Evolutionary conservation across 768 basidiomycete genomes (phyloP), one percentile per base, ranked within the genome.

Genomic region (Termitomyces sp.): DNA sequence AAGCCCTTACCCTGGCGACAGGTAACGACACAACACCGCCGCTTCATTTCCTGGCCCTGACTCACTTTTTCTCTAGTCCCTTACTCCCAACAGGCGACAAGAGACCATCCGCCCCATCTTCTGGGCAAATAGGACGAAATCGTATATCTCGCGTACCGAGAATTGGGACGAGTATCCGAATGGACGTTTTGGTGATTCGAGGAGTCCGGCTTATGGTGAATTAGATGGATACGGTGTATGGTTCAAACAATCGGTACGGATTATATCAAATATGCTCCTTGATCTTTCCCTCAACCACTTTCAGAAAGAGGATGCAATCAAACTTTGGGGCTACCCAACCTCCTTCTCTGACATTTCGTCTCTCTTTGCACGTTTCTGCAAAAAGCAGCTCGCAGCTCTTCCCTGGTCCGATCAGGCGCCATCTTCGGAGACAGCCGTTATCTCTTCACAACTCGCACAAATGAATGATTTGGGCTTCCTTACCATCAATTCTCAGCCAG

Each of bases 141-240:
- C 95, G 1, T 98, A 98, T 72, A 80, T 98, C 50, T 92, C 92
- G 8, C 89, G 96, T 57, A 98, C 97, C 14, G 95, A 97, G 72
- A 93, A 97, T 70, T 99, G 97, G 97, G 97, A 99, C 71, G 96
- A 98, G 72, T 98, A 97, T 74, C 97, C 97, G 54, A 99, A 99
- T 73, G 97, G 97, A 59, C 92, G 97, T 66, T 99, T 96, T 70
- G 97, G 97, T 67, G 97, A 98, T 76, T 89, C 96, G 7, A 86
- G 97, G 60, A 94, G 91, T 82, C 97, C 97, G 34, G 97, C 97
- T 14, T 99, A 97, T 66, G 97, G 97, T 69, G 97, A 99, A 75
- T 77, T 99, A 58, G 96, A 99, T 70, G 96, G 96, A 1, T 98
- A 96, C 66, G 96, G 96, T 57, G 86, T 97, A 46, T 92, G 84